Percentiles rank a stretch among this genome's conserved stretches.
Evolutionary conservation across 1,284 basidiomycete genomes (phyloP).

Genomic region (Xanthoconium separans): DNA sequence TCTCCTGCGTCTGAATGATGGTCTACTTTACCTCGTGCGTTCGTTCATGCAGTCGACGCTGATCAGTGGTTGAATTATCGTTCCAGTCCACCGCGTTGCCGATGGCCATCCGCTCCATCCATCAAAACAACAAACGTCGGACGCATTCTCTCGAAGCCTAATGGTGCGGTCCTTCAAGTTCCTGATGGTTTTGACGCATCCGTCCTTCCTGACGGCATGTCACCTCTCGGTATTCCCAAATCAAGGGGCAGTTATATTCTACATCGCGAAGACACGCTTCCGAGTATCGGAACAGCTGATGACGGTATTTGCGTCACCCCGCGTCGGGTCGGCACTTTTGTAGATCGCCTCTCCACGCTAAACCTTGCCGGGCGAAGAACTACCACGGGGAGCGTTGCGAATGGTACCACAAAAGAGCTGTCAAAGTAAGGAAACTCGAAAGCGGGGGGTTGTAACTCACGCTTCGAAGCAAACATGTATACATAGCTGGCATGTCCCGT

Average conservation of each 20-base stretch:
- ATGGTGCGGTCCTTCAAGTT: too few species aligned
- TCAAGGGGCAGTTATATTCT: neutral
- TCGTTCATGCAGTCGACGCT: neutral
- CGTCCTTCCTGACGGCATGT: neutral
- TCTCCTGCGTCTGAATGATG: too few species aligned
- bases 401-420: slow-evolving; percentile 4
- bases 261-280: neutral
- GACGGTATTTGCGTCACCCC: neutral
- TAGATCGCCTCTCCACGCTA: neutral
- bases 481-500: slow-evolving; percentile 1
- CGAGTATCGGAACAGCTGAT: neutral
- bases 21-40: neutral
- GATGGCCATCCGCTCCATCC: neutral
- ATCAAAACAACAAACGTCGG: neutral
- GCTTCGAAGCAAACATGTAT: slow-evolving; percentile 15
- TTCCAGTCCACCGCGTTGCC: neutral
- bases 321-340: neutral
- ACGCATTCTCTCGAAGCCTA: neutral
- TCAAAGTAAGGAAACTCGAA: slow-evolving; percentile 19
- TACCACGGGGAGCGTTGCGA: neutral
- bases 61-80: neutral
- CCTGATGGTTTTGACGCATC: neutral
- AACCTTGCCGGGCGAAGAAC: neutral
- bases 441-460: slow-evolving; percentile 4
- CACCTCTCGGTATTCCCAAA: neutral